phyloP scores from a whole-genome alignment of 164 flowering plant genomes.

The Annona cherimola region DNA sequence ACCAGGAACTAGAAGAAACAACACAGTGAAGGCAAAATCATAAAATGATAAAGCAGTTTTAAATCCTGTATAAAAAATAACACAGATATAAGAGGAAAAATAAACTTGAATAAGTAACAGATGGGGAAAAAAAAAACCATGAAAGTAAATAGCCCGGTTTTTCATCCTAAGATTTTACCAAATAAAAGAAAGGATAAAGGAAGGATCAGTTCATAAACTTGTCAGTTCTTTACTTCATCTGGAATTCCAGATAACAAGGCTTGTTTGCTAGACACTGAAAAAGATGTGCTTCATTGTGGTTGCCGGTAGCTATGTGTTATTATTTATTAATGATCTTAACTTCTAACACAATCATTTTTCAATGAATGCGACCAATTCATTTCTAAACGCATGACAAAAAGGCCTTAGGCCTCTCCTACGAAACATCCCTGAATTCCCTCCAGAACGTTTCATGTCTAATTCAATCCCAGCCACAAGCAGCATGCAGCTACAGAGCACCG shows the following conservation, averaged over 20 bases:
- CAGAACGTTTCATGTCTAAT: not conserved
- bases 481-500: not conserved
- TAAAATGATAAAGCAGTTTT: not conserved
- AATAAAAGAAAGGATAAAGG: not conserved
- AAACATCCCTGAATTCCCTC: not conserved
- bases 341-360: no score
- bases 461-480: not conserved
- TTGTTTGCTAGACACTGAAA: no score
- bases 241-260: no score
- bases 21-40: not conserved
- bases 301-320: no score
- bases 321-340: no score
- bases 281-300: no score
- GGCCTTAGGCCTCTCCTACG: not conserved
- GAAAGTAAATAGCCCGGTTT: not conserved
- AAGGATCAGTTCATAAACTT: not conserved
- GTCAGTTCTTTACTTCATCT: no score
- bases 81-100: not conserved
- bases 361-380: no score
- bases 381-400: no score
- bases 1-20: slow-evolving; percentile 70
- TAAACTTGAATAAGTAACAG: not conserved
- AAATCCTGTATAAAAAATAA: not conserved
- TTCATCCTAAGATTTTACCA: not conserved
- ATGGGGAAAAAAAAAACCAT: not conserved